These are phyloP conservation scores for Asterophora lycoperdoides DNA, from an alignment of 768 basidiomycete genomes.

Conservation along the genomic window DNA sequence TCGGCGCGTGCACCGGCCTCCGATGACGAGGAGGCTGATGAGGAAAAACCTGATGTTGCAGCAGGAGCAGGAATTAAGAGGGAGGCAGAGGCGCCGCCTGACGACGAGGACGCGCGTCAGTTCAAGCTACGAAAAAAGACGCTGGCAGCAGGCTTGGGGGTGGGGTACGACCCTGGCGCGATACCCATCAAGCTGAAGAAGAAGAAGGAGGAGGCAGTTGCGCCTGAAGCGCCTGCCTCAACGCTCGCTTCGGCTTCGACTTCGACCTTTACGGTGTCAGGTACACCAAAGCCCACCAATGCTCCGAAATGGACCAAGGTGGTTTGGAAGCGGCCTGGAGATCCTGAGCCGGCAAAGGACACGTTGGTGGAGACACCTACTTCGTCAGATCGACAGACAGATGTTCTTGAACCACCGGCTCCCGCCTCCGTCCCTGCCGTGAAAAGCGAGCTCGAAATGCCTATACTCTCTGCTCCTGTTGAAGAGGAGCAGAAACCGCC, in stretches of 20 bases:
- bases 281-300: slow-evolving; percentile 11
- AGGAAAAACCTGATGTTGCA: slow-evolving; percentile 9
- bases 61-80: slow-evolving; percentile 27
- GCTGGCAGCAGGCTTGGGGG: slow-evolving; percentile 56
- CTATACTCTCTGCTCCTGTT: background rate
- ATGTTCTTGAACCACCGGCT: background rate
- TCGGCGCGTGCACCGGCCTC: slow-evolving; percentile 19
- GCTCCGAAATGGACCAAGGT: slow-evolving; percentile 32
- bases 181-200: slow-evolving; percentile 65
- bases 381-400: slow-evolving; percentile 12
- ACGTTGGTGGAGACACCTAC: slow-evolving; percentile 10
- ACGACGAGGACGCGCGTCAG: slow-evolving; percentile 50
- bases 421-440: background rate
- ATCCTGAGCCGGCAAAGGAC: background rate
- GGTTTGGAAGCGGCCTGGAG: slow-evolving; percentile 29
- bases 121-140: slow-evolving; percentile 72
- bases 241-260: too few relatives aligned
- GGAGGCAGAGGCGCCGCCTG: slow-evolving; percentile 33
- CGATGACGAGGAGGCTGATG: slow-evolving; percentile 8
- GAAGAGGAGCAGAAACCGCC: slow-evolving; percentile 5
- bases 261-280: slow-evolving; percentile 5
- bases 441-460: background rate
- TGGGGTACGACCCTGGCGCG: slow-evolving; percentile 76
- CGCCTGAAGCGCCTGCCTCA: slow-evolving; percentile 1
- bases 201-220: slow-evolving; percentile 36